Evolutionary conservation across 1,284 basidiomycete genomes (phyloP), one percentile per base, ranked within the genome.

Genomic region (Fomitopsis palustris): DNA sequence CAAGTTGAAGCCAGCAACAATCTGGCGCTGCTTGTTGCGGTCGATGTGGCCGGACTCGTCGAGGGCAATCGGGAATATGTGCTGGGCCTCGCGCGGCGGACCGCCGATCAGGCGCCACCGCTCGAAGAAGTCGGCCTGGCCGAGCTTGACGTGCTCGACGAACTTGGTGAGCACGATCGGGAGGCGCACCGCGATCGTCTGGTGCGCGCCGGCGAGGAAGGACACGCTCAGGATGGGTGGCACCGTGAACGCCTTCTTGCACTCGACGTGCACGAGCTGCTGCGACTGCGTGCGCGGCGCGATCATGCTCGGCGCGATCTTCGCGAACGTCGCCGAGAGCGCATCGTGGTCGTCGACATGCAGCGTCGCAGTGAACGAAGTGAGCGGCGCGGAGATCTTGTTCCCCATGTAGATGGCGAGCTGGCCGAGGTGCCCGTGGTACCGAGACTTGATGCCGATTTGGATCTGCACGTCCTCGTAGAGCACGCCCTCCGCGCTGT

Each of bases 81-180:
- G 77, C 74, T 99, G 97, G 19, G 91, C 85, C 77, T 99, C 97
- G 57, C 95, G 83, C 25, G 95, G 95, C 29, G 96, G 82, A 1
- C 95, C 95, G 19, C 96, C 96, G 59, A 99, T 98, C 68, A 98
- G 79, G 74, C 95, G 95, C 97, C 97, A 99, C 56, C 97, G 82
- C 74, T 98, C 96, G 74, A 99, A 99, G 81, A 99, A 99, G 65
- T 96, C 92, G 0, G 83, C 78, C 60, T 85, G 80, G 16, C 84
- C 87, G 38, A 99, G 83, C 68, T 88, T 89, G 57, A 98, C 95
- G 38, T 92, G 92, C 71, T 98, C 96, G 63, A 98, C 81, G 75
- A 99, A 99, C 74, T 96, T 95, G 47, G 88, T 90, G 63, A 97
- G 70, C 55, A 93, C 84, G 63, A 98, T 85, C 4, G 97, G 96